A percentile compares a stretch with the other conserved stretches of the same genome.
Evolutionary conservation across 1,139 yeast genomes (phyloP).

Genomic region (Blastobotrys illinoisensis): DNA sequence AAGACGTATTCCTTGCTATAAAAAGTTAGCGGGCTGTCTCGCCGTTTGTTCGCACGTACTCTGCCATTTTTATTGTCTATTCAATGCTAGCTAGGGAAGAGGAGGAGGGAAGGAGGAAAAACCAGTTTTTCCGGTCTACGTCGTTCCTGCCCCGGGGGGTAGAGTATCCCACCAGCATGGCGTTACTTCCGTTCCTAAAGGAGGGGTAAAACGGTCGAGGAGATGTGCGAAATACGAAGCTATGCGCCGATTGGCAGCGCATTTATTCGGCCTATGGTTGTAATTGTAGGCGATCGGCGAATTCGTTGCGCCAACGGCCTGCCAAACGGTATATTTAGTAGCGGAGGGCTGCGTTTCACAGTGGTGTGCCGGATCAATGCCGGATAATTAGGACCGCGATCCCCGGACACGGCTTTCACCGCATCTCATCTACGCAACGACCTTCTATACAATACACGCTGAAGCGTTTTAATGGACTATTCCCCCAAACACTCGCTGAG

Average conservation of each 20-base stretch:
- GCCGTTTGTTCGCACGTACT: background rate
- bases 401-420: background rate
- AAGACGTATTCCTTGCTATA: conserved; percentile 37
- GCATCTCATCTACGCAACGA: no score
- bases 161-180: background rate
- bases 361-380: background rate
- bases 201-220: no score
- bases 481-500: no score
- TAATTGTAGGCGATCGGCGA: no score
- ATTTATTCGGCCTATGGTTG: no score
- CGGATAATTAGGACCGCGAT: background rate
- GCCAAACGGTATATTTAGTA: background rate
- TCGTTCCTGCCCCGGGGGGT: no score
- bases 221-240: no score
- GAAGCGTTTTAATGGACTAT: no score
- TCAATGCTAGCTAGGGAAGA: background rate
- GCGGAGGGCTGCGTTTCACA: background rate
- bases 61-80: background rate
- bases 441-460: no score
- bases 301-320: no score
- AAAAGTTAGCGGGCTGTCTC: background rate
- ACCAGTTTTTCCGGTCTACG: background rate
- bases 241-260: no score
- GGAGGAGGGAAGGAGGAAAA: background rate
- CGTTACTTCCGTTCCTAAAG: no score